phyloP scores from a whole-genome alignment of 306 rosid genomes.

The Trifolium dubium region DNA sequence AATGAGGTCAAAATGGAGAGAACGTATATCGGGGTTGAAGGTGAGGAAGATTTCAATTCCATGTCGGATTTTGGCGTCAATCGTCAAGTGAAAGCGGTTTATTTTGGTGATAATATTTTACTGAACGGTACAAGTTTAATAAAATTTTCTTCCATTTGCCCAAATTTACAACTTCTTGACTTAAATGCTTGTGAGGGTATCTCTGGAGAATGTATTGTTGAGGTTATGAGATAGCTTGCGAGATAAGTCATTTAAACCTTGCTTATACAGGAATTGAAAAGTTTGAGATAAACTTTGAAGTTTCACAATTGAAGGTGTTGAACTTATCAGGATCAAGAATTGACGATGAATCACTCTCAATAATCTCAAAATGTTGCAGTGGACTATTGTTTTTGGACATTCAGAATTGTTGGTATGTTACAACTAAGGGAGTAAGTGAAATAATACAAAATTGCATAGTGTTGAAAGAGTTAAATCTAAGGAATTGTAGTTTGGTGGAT shows the following conservation, averaged over 20 bases:
- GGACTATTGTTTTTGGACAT: slow-evolving; percentile 54
- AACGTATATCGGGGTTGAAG: slow-evolving; percentile 49
- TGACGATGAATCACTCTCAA: slow-evolving; percentile 56
- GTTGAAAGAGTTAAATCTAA: slow-evolving; percentile 67
- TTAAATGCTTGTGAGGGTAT: slow-evolving; percentile 50
- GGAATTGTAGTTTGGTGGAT: slow-evolving; percentile 47
- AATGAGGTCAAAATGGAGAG: slow-evolving; percentile 61
- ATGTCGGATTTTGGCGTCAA: slow-evolving; percentile 32
- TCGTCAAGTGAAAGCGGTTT: slow-evolving; percentile 49
- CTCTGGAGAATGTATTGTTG: slow-evolving; percentile 50
- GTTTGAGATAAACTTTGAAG: slow-evolving; percentile 48
- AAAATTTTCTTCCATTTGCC: slow-evolving; percentile 51
- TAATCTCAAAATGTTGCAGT: slow-evolving; percentile 58
- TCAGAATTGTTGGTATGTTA: slow-evolving; percentile 53
- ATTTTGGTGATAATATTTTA: slow-evolving; percentile 50
- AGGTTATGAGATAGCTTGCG: slow-evolving; percentile 54
- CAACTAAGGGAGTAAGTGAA: slow-evolving; percentile 61
- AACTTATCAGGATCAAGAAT: slow-evolving; percentile 47
- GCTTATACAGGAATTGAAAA: slow-evolving; percentile 38
- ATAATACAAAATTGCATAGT: slow-evolving; percentile 57
- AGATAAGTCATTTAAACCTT: slow-evolving; percentile 55
- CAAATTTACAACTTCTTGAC: slow-evolving; percentile 63
- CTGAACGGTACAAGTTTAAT: slow-evolving; percentile 45
- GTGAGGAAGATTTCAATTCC: slow-evolving; percentile 30
- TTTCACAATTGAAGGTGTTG: slow-evolving; percentile 57